A percentile compares a stretch with the other conserved stretches of the same genome.
Conservation (phyloP, 495 filamentous ascomycete species). For the Xylaria intraflava region DNA sequence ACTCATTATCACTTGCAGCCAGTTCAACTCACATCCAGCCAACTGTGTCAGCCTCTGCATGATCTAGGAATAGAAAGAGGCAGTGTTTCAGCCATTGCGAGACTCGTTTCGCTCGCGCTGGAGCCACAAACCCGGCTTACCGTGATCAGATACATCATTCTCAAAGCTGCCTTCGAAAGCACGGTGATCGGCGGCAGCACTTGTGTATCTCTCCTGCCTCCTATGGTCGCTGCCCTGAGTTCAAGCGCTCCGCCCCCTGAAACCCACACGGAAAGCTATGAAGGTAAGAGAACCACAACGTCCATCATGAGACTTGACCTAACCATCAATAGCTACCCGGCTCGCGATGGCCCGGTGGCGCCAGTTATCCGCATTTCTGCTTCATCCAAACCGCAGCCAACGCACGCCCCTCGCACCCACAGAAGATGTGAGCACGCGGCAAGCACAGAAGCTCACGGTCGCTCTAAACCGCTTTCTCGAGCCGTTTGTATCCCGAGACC, state of each 20-base stretch:
- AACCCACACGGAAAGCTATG: conserved; percentile 7
- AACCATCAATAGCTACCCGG: conserved; percentile 16
- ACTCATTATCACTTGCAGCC: conserved; percentile 28
- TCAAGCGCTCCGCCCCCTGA: conserved; percentile 22
- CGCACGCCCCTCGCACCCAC: conserved; percentile 26
- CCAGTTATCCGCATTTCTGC: conserved; percentile 30
- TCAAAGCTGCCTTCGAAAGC: conserved; percentile 26
- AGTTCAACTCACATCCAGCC: conserved; percentile 13
- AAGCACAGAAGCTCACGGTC: conserved; percentile 22
- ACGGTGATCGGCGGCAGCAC: conserved; percentile 20
- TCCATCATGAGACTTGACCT: not conserved
- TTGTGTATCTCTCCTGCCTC: conserved; percentile 27
- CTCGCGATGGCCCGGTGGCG: conserved; percentile 30
- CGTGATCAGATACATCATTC: conserved; percentile 30
- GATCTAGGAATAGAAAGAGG: conserved; percentile 22
- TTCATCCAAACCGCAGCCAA: conserved; percentile 27
- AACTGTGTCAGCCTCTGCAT: conserved; percentile 16
- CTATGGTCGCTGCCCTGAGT: conserved; percentile 24
- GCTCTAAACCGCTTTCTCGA: conserved; percentile 26
- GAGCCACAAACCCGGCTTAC: conserved; percentile 21
- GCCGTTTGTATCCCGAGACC: conserved; percentile 23
- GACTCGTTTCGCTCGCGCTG: conserved; percentile 21
- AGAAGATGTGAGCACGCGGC: conserved; percentile 19
- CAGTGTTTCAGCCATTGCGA: not conserved
- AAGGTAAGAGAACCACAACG: conserved; percentile 10